phyloP scores from a whole-genome alignment of 2,329 filamentous ascomycete species.

The Tricladium varicosporioides region DNA sequence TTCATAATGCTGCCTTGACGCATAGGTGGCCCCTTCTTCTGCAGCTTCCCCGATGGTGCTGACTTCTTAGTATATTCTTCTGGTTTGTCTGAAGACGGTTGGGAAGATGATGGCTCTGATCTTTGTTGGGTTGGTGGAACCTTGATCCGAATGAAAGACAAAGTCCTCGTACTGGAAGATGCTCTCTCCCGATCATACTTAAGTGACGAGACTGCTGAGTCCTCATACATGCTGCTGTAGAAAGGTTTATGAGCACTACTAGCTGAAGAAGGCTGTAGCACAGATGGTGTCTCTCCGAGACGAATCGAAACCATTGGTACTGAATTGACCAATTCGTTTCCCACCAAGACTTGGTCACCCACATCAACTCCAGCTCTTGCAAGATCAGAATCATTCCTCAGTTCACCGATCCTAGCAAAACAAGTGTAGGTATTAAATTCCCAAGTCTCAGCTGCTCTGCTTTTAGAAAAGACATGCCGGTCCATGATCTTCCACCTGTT shows the following conservation, averaged over 20 bases:
- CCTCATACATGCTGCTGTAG: slow-evolving; percentile 8
- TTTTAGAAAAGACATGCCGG: background rate
- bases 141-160: slow-evolving; percentile 20
- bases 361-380: slow-evolving; percentile 21
- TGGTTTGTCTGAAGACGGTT: background rate
- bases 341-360: slow-evolving; percentile 19
- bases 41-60: background rate
- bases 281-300: slow-evolving; percentile 20
- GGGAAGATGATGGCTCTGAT: background rate
- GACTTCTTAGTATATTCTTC: background rate
- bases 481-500: slow-evolving; percentile 3
- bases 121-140: slow-evolving; percentile 1
- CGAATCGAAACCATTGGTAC: slow-evolving; percentile 30
- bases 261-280: background rate
- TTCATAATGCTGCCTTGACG: slow-evolving; percentile 7
- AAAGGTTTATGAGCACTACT: slow-evolving; percentile 6
- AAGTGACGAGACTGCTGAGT: background rate
- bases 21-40: slow-evolving; percentile 1
- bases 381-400: slow-evolving; percentile 32
- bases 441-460: slow-evolving; percentile 18
- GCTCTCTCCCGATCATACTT: slow-evolving; percentile 1
- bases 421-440: slow-evolving; percentile 23
- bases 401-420: slow-evolving; percentile 26
- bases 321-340: slow-evolving; percentile 23
- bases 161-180: background rate